phyloP scores from a whole-genome alignment of 1,284 basidiomycete species.

The Porogramme epimiltina region DNA sequence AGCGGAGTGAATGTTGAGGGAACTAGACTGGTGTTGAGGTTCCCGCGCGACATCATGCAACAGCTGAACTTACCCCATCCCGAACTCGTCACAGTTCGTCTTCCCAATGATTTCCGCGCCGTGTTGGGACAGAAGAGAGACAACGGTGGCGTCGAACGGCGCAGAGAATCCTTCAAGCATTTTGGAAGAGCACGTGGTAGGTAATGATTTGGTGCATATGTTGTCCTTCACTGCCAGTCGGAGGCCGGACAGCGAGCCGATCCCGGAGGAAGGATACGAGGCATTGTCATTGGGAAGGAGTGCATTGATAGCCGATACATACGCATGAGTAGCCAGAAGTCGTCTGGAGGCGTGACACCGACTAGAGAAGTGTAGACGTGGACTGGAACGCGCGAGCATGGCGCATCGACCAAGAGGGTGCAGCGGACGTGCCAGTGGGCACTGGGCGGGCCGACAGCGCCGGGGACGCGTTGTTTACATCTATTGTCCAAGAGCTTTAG shows the following conservation, averaged over 20 bases:
- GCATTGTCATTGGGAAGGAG: too few relatives aligned
- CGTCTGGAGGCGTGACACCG: too few relatives aligned
- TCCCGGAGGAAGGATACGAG: constrained; percentile 1
- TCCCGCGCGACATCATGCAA: background rate
- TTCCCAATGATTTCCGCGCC: constrained; percentile 85
- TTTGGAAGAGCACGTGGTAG: constrained; percentile 80
- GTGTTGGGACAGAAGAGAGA: constrained; percentile 58
- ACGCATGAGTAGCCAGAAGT: too few relatives aligned
- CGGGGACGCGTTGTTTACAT: constrained; percentile 20
- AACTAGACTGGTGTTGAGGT: constrained; percentile 45
- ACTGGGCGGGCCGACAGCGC: background rate
- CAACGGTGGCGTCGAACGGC: constrained; percentile 89
- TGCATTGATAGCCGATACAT: too few relatives aligned
- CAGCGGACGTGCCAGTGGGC: background rate
- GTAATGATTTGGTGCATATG: constrained; percentile 70
- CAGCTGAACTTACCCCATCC: constrained; percentile 79
- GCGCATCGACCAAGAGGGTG: background rate
- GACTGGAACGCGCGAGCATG: constrained; percentile 14
- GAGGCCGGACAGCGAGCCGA: constrained; percentile 40
- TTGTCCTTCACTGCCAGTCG: constrained; percentile 84
- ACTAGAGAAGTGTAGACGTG: too few relatives aligned
- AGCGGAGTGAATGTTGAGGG: constrained; percentile 68
- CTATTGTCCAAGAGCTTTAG: constrained; percentile 25
- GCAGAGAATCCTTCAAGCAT: constrained; percentile 78
- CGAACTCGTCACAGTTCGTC: constrained; percentile 97